These are phyloP conservation scores for Polytrichum commune DNA, from an alignment of 225 moss, liverwort and hornwort genomes.

Conservation along the genomic window DNA sequence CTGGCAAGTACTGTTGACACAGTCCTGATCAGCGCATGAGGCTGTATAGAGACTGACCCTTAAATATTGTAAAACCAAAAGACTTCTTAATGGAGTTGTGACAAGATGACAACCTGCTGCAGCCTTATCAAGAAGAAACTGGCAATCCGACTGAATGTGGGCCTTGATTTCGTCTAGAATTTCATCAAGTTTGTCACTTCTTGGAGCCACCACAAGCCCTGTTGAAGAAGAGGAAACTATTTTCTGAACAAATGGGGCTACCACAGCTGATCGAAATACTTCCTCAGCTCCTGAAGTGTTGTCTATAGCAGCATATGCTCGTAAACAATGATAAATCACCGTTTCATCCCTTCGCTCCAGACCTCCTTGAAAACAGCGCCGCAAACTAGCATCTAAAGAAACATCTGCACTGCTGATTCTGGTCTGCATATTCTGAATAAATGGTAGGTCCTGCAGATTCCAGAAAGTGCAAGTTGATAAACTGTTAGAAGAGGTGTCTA, in stretches of 20 bases:
- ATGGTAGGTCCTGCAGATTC: constrained; percentile 67
- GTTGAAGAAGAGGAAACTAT: constrained; percentile 49
- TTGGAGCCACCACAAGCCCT: constrained; percentile 46
- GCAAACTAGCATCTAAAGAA: constrained; percentile 67
- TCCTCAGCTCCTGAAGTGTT: constrained; percentile 84
- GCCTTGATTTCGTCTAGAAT: constrained; percentile 56
- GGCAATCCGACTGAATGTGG: constrained; percentile 64
- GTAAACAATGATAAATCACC: constrained; percentile 83
- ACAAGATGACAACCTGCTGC: constrained; percentile 40
- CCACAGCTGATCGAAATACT: constrained; percentile 78
- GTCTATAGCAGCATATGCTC: constrained; percentile 87
- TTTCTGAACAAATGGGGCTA: constrained; percentile 68
- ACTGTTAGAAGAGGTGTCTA: no score
- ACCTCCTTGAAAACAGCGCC: constrained; percentile 79
- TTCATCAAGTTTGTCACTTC: constrained; percentile 57
- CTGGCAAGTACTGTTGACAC: neutral
- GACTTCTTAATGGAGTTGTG: no score
- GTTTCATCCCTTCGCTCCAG: constrained; percentile 73
- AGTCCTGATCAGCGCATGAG: neutral
- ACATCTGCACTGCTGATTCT: constrained; percentile 69
- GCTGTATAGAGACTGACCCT: neutral
- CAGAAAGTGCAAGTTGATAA: constrained; percentile 4
- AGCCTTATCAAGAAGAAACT: constrained; percentile 80
- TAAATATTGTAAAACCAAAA: no score
- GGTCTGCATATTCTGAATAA: constrained; percentile 78